Conservation (phyloP, 305 asterid genomes). For the Ilex paraguariensis region DNA sequence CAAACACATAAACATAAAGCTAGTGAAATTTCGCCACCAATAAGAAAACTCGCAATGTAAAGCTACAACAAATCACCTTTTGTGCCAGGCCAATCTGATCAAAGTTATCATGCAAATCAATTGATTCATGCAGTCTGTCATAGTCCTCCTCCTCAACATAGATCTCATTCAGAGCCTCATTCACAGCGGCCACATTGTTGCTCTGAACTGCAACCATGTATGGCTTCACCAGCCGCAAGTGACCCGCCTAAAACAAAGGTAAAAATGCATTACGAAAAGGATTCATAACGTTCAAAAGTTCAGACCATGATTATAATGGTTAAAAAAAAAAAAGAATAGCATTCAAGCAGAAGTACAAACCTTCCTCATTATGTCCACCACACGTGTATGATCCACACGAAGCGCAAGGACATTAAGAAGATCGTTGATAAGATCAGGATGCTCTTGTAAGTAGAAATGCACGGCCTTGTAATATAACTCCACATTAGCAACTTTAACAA, state of each 20-base stretch:
- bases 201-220: constrained; percentile 99
- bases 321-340: background rate
- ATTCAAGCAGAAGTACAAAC: constrained; percentile 30
- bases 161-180: constrained; percentile 94
- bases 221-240: constrained; percentile 90
- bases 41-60: background rate
- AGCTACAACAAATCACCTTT: constrained; percentile 49
- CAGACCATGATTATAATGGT: constrained; percentile 11
- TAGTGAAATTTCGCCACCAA: background rate
- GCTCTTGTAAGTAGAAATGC: constrained; percentile 98
- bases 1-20: constrained; percentile 13
- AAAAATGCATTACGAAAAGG: constrained; percentile 17
- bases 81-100: constrained; percentile 99
- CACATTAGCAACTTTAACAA: constrained; percentile 97
- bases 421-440: constrained; percentile 97
- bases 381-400: constrained; percentile 95
- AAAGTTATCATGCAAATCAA: constrained; percentile 87
- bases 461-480: constrained; percentile 99
- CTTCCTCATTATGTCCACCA: constrained; percentile 98
- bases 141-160: constrained; percentile 99
- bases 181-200: constrained; percentile 97
- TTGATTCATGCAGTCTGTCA: constrained; percentile 94
- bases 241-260: constrained; percentile 66
- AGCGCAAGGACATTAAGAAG: constrained; percentile 96
- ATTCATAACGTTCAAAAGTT: constrained; percentile 1